These are phyloP conservation scores for Aspergillus fumigatiaffinis DNA, from an alignment of 2,329 filamentous ascomycete species.

Conservation along the genomic window DNA sequence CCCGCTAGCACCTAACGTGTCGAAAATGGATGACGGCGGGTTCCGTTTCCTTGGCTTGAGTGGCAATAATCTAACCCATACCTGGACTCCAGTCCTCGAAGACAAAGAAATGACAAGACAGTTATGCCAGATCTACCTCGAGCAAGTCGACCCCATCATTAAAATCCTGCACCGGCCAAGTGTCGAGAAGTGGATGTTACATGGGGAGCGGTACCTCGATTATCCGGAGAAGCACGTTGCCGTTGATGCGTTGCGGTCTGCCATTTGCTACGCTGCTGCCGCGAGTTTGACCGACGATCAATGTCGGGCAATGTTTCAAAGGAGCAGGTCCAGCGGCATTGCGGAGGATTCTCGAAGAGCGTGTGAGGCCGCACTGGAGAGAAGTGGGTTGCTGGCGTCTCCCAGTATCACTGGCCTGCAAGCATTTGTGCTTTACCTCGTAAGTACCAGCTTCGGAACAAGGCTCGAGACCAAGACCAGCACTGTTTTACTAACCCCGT, in stretches of 20 bases:
- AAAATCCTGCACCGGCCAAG: slow-evolving; percentile 20
- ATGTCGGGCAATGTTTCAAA: slow-evolving; percentile 9
- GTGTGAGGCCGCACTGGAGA: slow-evolving; percentile 15
- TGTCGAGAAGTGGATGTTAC: slow-evolving; percentile 9
- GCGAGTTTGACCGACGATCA: slow-evolving; percentile 16
- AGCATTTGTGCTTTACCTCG: slow-evolving; percentile 21
- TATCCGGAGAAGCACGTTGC: slow-evolving; percentile 1
- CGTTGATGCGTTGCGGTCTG: slow-evolving; percentile 12
- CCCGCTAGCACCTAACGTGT: background rate
- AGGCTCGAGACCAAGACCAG: background rate
- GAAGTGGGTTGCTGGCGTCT: slow-evolving; percentile 10
- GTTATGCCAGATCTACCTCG: slow-evolving; percentile 14
- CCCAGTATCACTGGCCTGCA: slow-evolving; percentile 18
- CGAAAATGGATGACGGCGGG: background rate
- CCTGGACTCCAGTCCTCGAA: too few species aligned
- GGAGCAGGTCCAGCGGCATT: slow-evolving; percentile 3
- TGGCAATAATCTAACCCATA: background rate
- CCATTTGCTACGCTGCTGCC: slow-evolving; percentile 17
- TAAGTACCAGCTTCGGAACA: slow-evolving; percentile 3
- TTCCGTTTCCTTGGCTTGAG: background rate
- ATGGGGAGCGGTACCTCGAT: slow-evolving; percentile 7
- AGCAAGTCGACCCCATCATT: slow-evolving; percentile 16
- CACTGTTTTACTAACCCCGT: background rate
- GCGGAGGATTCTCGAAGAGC: slow-evolving; percentile 9
- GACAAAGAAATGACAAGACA: slow-evolving; percentile 2